Percentiles rank a stretch among this genome's conserved stretches.
These are phyloP conservation scores for Paracamarosporium sp. DNA, from an alignment of 2,329 filamentous ascomycete genomes.

Conservation along the genomic window DNA sequence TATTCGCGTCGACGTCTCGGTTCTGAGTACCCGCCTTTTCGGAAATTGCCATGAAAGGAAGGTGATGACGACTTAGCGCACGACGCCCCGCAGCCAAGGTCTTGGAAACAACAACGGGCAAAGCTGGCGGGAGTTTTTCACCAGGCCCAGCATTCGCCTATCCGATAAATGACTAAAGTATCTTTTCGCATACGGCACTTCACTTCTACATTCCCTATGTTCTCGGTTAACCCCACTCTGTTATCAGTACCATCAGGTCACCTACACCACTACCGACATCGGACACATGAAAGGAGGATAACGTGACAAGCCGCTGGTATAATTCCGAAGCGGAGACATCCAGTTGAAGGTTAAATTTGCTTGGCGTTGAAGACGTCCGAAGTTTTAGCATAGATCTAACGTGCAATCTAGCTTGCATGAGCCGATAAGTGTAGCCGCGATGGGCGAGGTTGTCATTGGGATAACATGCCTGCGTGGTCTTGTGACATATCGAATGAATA, in stretches of 20 bases:
- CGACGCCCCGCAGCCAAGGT: conserved; percentile 4
- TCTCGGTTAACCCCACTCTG: not conserved
- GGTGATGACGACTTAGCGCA: not conserved
- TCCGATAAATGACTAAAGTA: not conserved
- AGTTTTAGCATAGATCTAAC: not conserved
- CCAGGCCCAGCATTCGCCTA: not conserved
- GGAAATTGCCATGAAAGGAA: not conserved
- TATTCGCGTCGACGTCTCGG: not conserved
- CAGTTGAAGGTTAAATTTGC: not conserved
- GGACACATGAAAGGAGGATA: not conserved
- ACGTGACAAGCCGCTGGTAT: not conserved
- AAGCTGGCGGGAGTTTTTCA: not conserved
- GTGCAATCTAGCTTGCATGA: not conserved
- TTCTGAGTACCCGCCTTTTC: not conserved
- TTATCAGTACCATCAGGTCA: not conserved
- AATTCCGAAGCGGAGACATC: not conserved
- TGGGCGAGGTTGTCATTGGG: not conserved
- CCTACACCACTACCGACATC: not conserved
- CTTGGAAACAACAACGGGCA: not conserved
- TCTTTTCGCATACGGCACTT: not conserved
- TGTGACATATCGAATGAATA: not conserved
- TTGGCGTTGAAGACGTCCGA: not conserved
- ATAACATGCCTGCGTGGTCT: not conserved
- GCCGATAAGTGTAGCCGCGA: not conserved
- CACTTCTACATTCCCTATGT: not conserved